These are phyloP conservation scores for Mariannaea elegans DNA, from an alignment of 2,329 filamentous ascomycete species.

Conservation along the genomic window DNA sequence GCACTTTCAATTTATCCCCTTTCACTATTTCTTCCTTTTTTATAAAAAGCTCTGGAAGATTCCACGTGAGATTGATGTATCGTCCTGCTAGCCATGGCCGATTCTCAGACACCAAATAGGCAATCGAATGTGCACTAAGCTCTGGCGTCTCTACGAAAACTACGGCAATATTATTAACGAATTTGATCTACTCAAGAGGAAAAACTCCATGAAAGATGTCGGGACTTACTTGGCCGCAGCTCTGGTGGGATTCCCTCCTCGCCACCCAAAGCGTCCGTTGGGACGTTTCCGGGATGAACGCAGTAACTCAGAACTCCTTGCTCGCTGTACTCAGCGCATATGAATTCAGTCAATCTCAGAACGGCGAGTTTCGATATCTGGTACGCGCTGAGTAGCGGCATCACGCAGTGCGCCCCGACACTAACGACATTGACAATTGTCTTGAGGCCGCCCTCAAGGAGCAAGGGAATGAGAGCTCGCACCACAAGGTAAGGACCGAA, in stretches of 20 bases:
- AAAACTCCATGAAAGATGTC: background rate
- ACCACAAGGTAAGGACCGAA: constrained; percentile 57
- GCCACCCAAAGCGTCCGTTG: constrained; percentile 8
- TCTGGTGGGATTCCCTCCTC: background rate
- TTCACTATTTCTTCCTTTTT: constrained; percentile 15
- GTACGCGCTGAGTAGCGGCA: constrained; percentile 22
- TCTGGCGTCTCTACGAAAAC: constrained; percentile 26
- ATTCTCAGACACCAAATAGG: constrained; percentile 14
- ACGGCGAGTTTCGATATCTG: constrained; percentile 28
- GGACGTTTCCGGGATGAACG: constrained; percentile 26
- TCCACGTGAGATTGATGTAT: constrained; percentile 31
- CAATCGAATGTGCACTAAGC: constrained; percentile 24
- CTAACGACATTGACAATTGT: constrained; percentile 58
- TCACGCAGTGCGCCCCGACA: constrained; percentile 26
- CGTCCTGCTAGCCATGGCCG: constrained; percentile 23
- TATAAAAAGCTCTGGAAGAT: constrained; percentile 23
- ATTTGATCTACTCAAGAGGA: background rate
- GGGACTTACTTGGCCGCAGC: constrained; percentile 9
- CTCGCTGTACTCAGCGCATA: constrained; percentile 18
- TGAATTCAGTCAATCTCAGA: constrained; percentile 26
- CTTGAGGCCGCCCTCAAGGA: constrained; percentile 48
- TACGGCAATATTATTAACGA: background rate
- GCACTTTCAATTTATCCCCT: background rate
- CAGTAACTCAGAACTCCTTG: constrained; percentile 11
- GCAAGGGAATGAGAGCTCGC: constrained; percentile 57